phyloP scores from a whole-genome alignment of 148 eudicot species.

The Chenopodium formosanum region DNA sequence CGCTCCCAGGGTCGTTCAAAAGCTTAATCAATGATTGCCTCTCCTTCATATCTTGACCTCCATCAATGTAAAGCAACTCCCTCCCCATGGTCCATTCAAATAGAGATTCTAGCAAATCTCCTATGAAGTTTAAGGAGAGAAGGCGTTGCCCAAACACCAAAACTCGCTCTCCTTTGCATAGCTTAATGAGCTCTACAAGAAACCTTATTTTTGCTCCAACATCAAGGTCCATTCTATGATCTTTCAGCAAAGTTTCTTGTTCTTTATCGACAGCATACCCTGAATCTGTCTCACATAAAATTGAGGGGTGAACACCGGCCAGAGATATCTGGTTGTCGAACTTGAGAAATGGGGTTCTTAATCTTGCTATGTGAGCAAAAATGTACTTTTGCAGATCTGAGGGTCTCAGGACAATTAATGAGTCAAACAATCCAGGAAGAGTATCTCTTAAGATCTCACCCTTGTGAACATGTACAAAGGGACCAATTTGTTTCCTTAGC shows the following conservation, averaged over 20 bases:
- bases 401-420: constrained; percentile 46
- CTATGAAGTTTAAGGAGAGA: constrained; percentile 39
- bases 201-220: constrained; percentile 64
- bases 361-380: not conserved
- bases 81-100: constrained; percentile 51
- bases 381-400: constrained; percentile 41
- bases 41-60: constrained; percentile 34
- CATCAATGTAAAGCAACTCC: constrained; percentile 53
- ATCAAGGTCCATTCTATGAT: constrained; percentile 27
- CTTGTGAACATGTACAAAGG: constrained; percentile 69
- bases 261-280: constrained; percentile 11
- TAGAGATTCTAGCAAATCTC: constrained; percentile 26
- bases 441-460: constrained; percentile 53
- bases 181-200: constrained; percentile 46
- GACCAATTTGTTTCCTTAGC: constrained; percentile 42
- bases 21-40: constrained; percentile 41
- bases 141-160: constrained; percentile 68
- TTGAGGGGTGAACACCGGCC: constrained; percentile 63
- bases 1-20: constrained; percentile 56
- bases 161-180: constrained; percentile 57
- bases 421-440: constrained; percentile 54
- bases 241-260: constrained; percentile 16
- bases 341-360: constrained; percentile 1
- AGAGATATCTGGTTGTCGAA: constrained; percentile 30
- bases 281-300: constrained; percentile 19